phyloP scores from a whole-genome alignment of 768 basidiomycete species.

The Russula compacta region DNA sequence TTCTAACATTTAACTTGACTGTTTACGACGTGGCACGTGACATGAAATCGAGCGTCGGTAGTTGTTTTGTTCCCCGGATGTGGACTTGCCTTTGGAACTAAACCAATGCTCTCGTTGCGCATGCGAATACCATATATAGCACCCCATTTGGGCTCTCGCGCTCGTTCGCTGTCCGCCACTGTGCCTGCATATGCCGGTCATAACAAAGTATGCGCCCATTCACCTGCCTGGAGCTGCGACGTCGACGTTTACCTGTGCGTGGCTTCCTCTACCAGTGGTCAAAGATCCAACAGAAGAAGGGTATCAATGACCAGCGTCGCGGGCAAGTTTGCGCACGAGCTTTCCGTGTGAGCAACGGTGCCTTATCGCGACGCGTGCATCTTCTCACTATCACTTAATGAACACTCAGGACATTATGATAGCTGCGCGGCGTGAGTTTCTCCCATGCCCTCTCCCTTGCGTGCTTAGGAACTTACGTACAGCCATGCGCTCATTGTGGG shows the following conservation, averaged over 20 bases:
- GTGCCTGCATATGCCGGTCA: conserved; percentile 10
- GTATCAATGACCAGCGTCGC: conserved; percentile 12
- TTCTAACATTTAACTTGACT: too few species aligned
- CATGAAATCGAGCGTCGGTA: not conserved
- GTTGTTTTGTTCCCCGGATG: not conserved
- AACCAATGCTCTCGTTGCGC: not conserved
- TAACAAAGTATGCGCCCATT: conserved; percentile 15
- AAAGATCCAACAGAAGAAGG: conserved; percentile 21
- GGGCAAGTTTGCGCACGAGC: conserved; percentile 12
- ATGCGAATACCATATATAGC: not conserved
- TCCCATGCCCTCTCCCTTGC: not conserved
- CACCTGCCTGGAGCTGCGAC: not conserved
- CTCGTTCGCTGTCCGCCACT: conserved; percentile 3
- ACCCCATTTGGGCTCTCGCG: too few species aligned
- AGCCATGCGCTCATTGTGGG: too few species aligned
- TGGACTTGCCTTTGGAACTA: too few species aligned
- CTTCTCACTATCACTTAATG: not conserved
- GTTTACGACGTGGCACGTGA: not conserved
- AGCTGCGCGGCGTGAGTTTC: conserved; percentile 18
- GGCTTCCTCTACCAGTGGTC: conserved; percentile 14
- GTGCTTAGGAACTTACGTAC: not conserved
- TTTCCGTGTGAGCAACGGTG: conserved; percentile 10
- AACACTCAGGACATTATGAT: conserved; percentile 16
- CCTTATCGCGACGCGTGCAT: not conserved
- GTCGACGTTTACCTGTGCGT: not conserved